Evolutionary conservation across 1,284 basidiomycete genomes (phyloP), one percentile per base, ranked within the genome.

Genomic region (Sphaerobolus stellatus): DNA sequence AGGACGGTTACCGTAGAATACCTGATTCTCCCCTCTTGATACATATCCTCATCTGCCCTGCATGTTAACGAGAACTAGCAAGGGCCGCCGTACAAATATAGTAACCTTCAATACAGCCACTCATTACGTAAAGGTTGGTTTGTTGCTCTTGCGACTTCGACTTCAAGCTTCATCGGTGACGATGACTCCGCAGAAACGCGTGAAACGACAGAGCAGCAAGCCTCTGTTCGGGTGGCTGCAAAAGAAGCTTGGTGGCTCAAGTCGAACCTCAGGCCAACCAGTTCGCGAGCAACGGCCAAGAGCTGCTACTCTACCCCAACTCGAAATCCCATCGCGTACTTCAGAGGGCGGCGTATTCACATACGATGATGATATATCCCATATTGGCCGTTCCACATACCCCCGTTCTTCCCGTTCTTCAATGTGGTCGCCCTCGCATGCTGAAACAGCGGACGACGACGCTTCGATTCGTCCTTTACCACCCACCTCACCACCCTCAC

Each of bases 201-300:
- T 56, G 1, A 56, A 56, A 40, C 54, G 54, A 43, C 48, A 56
- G 44, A 56, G 86, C 14, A 86, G 89, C 66, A 92, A 93, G 68
- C 92, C 92, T 3, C 86, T 95, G 62, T 87, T 94, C 64, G 90
- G 92, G 62, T 95, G 92, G 92, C 85, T 95, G 61, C 88, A 92
- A 61, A 84, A 91, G 61, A 95, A 95, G 70, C 76, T 94, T 16
- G 84, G 53, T 30, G 44, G 52, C 11, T 38, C 46, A 30, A 44
- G 38, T 20, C 53, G 53, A 29, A 34, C 47, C 8, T 14, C 38
- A 25, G 49, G 53, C 20, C 34, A 48, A 24, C 33, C 45, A 25
- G 44, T 22, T 36, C 29, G 33, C 14, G 62, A 18, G 51, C 58
- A 48, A 44, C 65, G 14, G 59, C 62, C 63, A 9, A 55, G 64